These are phyloP conservation scores for Aspergillus sp. DNA, from an alignment of 2,329 filamentous ascomycete genomes.

Conservation along the genomic window DNA sequence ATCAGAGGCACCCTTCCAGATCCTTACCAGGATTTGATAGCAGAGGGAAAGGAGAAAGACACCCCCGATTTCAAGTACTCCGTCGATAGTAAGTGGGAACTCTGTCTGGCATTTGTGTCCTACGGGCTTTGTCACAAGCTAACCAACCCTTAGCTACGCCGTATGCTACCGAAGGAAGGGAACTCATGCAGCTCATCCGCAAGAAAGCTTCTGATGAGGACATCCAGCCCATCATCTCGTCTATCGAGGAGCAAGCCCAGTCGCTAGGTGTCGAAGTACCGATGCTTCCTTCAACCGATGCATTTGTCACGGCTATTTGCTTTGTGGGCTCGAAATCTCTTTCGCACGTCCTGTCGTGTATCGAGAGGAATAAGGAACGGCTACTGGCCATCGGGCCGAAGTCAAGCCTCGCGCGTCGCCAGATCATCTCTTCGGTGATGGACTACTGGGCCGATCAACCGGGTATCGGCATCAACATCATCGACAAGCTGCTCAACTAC, in stretches of 20 bases:
- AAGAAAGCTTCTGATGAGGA: conserved; percentile 84
- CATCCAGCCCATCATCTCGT: conserved; percentile 75
- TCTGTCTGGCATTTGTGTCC: background rate
- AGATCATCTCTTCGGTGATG: conserved; percentile 89
- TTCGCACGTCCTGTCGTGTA: conserved; percentile 91
- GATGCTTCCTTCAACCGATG: conserved; percentile 83
- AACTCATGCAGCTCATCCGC: conserved; percentile 74
- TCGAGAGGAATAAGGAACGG: conserved; percentile 89
- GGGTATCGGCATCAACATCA: conserved; percentile 84
- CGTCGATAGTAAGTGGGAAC: conserved; percentile 60
- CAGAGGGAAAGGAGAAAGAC: conserved; percentile 87
- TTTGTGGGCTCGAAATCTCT: conserved; percentile 93
- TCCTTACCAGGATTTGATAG: conserved; percentile 76
- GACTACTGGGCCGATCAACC: conserved; percentile 92
- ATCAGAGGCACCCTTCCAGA: conserved; percentile 91
- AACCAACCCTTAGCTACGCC: conserved; percentile 60
- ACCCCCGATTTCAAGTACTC: conserved; percentile 94
- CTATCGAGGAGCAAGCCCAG: conserved; percentile 76
- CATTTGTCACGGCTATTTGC: conserved; percentile 90
- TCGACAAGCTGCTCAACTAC: conserved; percentile 97
- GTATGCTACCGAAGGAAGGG: conserved; percentile 79
- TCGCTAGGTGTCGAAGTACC: conserved; percentile 70
- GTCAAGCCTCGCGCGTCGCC: conserved; percentile 73
- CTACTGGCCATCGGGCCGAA: conserved; percentile 75
- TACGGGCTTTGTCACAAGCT: background rate